Conservation (phyloP, 2,329 filamentous ascomycete species). For the Acarospora socialis region DNA sequence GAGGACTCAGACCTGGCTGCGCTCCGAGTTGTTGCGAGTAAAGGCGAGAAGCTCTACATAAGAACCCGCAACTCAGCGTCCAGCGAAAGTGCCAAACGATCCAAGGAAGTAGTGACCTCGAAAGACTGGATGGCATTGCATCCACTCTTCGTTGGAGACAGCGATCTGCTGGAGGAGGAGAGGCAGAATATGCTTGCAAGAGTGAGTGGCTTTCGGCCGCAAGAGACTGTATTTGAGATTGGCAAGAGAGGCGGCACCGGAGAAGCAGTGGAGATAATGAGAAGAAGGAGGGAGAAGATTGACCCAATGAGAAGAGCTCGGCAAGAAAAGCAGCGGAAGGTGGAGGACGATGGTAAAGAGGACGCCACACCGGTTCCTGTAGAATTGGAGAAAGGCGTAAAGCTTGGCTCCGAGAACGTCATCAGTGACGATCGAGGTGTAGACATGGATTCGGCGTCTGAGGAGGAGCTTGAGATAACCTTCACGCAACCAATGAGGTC, state of each 20-base stretch:
- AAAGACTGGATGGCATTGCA: slow-evolving; percentile 63
- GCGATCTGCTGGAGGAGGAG: slow-evolving; percentile 51
- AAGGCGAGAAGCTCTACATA: slow-evolving; percentile 87
- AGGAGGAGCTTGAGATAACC: slow-evolving; percentile 38
- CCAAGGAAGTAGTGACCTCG: slow-evolving; percentile 60
- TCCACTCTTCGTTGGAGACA: slow-evolving; percentile 61
- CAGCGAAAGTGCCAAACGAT: slow-evolving; percentile 73
- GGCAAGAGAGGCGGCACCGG: slow-evolving; percentile 54
- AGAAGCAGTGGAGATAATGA: slow-evolving; percentile 64
- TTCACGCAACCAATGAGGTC: slow-evolving; percentile 20
- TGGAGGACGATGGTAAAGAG: slow-evolving; percentile 21
- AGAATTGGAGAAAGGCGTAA: too few relatives aligned
- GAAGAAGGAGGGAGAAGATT: slow-evolving; percentile 52
- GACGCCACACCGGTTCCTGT: slow-evolving; percentile 23
- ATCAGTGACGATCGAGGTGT: slow-evolving; percentile 25
- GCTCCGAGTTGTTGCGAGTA: slow-evolving; percentile 59
- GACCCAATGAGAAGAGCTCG: slow-evolving; percentile 28
- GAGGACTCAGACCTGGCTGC: slow-evolving; percentile 60
- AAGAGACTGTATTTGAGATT: slow-evolving; percentile 95
- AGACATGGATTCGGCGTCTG: slow-evolving; percentile 30
- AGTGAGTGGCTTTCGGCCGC: slow-evolving; percentile 76
- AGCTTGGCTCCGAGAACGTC: slow-evolving; percentile 38
- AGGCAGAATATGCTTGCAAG: slow-evolving; percentile 76
- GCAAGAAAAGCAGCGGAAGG: slow-evolving; percentile 23
- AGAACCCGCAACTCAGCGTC: slow-evolving; percentile 84